Percentiles rank a stretch among this genome's conserved stretches.
Evolutionary conservation across 495 filamentous ascomycete species (phyloP).

Genomic region (Lindgomyces ingoldianus): DNA sequence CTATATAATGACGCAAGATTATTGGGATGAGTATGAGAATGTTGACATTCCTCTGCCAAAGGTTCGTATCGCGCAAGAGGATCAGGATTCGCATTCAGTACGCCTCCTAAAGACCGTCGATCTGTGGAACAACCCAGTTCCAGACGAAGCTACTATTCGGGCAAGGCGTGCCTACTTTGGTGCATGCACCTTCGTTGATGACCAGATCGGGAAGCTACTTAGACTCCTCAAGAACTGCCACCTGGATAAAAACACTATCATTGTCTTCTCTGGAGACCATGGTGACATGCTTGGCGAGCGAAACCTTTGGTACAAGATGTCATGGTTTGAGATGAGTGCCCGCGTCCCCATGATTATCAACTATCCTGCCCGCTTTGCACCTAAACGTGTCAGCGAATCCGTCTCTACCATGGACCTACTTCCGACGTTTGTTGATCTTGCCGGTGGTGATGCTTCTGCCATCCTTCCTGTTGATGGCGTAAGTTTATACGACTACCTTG

Average conservation of each 20-base stretch:
- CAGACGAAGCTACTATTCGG: conserved; percentile 74
- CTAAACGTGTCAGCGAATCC: conserved; percentile 70
- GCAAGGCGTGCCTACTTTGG: conserved; percentile 85
- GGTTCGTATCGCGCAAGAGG: conserved; percentile 68
- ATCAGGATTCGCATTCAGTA: conserved; percentile 80
- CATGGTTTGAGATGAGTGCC: conserved; percentile 79
- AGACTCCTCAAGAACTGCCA: conserved; percentile 70
- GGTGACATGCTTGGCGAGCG: conserved; percentile 92
- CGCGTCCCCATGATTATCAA: conserved; percentile 80
- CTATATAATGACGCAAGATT: conserved; percentile 84
- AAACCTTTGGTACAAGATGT: conserved; percentile 94
- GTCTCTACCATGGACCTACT: conserved; percentile 86
- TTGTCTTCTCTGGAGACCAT: conserved; percentile 86
- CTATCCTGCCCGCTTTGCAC: conserved; percentile 64
- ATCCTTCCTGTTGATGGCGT: conserved; percentile 75
- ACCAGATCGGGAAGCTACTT: conserved; percentile 78
- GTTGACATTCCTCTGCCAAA: conserved; percentile 82
- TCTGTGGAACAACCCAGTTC: conserved; percentile 72
- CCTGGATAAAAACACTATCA: conserved; percentile 76
- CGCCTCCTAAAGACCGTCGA: conserved; percentile 80
- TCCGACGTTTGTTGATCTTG: conserved; percentile 80
- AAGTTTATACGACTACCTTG: conserved; percentile 70
- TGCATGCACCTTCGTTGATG: conserved; percentile 85
- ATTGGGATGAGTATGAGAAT: conserved; percentile 84
- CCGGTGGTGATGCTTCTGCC: conserved; percentile 61